These are phyloP conservation scores for Phoenix dactylifera DNA, from an alignment of 176 grass and related monocot species.

Conservation along the genomic window DNA sequence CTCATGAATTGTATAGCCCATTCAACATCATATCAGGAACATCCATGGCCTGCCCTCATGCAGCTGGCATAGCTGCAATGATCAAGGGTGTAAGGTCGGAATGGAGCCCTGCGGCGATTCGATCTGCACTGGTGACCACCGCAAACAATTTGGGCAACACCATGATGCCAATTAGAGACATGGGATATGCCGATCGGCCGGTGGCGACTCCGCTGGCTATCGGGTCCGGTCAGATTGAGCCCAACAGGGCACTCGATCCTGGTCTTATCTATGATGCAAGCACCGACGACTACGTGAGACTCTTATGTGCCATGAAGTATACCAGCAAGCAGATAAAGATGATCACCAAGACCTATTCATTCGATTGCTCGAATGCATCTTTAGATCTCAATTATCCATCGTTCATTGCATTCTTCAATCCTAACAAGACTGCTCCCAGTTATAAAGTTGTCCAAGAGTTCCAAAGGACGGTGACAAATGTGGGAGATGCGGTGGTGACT, in stretches of 20 bases:
- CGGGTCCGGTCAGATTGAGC: slow-evolving; percentile 56
- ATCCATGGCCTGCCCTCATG: slow-evolving; percentile 72
- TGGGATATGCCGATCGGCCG: neutral
- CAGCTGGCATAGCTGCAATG: slow-evolving; percentile 45
- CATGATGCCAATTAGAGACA: slow-evolving; percentile 30
- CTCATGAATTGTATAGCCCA: slow-evolving; percentile 9
- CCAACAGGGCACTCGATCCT: slow-evolving; percentile 61
- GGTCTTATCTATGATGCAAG: slow-evolving; percentile 61
- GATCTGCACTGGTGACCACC: slow-evolving; percentile 75
- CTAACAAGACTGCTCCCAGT: neutral
- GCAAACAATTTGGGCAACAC: slow-evolving; percentile 36
- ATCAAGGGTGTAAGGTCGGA: slow-evolving; percentile 24
- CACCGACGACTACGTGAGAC: slow-evolving; percentile 39
- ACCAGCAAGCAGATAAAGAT: slow-evolving; percentile 49
- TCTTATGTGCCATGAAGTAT: slow-evolving; percentile 64
- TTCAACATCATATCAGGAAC: slow-evolving; percentile 42
- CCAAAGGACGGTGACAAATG: slow-evolving; percentile 44
- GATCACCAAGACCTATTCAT: slow-evolving; percentile 35
- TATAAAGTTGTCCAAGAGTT: slow-evolving; percentile 4
- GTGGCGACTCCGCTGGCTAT: slow-evolving; percentile 47
- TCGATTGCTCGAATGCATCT: slow-evolving; percentile 37
- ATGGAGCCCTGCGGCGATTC: slow-evolving; percentile 67
- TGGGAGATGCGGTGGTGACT: slow-evolving; percentile 35
- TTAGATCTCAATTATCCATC: slow-evolving; percentile 51
- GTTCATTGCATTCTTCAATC: slow-evolving; percentile 21